Evolutionary conservation across 2,329 filamentous ascomycete genomes (phyloP).

Genomic region (Aspergillus udagawae): DNA sequence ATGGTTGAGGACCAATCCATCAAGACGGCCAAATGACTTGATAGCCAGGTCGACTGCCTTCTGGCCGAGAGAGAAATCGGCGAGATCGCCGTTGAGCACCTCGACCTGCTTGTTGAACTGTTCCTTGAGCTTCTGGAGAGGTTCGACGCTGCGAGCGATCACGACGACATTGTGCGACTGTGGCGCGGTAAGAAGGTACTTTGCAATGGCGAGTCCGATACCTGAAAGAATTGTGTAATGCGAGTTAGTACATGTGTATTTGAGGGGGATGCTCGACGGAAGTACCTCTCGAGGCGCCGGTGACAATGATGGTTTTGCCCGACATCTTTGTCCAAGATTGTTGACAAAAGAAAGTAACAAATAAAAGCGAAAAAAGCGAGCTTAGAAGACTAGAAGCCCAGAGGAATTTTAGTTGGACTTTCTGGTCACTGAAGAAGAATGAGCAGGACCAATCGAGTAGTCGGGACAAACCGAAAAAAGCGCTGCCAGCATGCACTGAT

Average conservation of each 20-base stretch:
- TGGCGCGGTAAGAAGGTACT: slow-evolving; percentile 52
- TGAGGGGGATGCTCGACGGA: neutral
- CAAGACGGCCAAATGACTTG: slow-evolving; percentile 65
- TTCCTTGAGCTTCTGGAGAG: slow-evolving; percentile 51
- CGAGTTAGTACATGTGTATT: neutral
- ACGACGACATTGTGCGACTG: slow-evolving; percentile 55
- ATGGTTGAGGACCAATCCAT: slow-evolving; percentile 86
- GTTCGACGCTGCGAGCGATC: slow-evolving; percentile 52
- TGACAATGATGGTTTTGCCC: slow-evolving; percentile 67
- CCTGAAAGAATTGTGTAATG: slow-evolving; percentile 34
- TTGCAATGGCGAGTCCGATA: slow-evolving; percentile 59
- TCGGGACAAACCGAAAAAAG: neutral
- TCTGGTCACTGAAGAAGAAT: neutral
- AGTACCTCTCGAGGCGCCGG: slow-evolving; percentile 60
- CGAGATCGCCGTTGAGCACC: slow-evolving; percentile 55
- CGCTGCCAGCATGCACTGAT: slow-evolving; percentile 5
- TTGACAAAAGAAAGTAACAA: neutral
- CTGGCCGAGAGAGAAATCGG: slow-evolving; percentile 51
- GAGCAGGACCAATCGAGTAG: neutral
- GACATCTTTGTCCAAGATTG: slow-evolving; percentile 32
- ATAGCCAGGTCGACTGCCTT: slow-evolving; percentile 64
- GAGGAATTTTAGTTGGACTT: neutral
- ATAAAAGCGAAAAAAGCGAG: neutral
- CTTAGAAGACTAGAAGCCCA: neutral
- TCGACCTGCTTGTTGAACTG: slow-evolving; percentile 54